Evolutionary conservation across 495 filamentous ascomycete genomes (phyloP).

Genomic region (Annulohypoxylon moriforme): DNA sequence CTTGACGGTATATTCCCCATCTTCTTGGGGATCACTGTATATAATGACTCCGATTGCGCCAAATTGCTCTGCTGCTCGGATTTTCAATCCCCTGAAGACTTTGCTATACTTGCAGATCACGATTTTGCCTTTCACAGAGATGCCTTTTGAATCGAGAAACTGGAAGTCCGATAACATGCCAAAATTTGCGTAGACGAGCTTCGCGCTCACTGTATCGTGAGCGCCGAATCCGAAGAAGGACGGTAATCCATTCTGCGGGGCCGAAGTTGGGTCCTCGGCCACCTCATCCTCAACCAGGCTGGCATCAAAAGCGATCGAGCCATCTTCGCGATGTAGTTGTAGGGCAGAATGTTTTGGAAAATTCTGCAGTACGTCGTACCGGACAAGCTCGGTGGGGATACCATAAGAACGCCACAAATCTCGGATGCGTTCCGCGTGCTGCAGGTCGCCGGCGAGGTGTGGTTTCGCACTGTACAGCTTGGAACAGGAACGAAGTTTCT

Average conservation of each 20-base stretch:
- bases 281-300: conserved; percentile 23
- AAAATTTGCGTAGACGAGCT: conserved; percentile 77
- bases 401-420: conserved; percentile 25
- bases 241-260: conserved; percentile 12
- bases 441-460: conserved; percentile 24
- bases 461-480: conserved; percentile 16
- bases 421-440: conserved; percentile 26
- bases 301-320: conserved; percentile 9
- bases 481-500: conserved; percentile 17
- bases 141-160: conserved; percentile 72
- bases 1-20: conserved; percentile 76
- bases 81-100: conserved; percentile 82
- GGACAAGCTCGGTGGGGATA: conserved; percentile 17
- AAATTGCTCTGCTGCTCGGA: conserved; percentile 80
- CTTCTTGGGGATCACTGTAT: conserved; percentile 82
- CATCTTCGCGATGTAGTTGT: conserved; percentile 6
- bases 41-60: conserved; percentile 82
- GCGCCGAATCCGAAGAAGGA: conserved; percentile 89
- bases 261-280: conserved; percentile 20
- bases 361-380: conserved; percentile 30
- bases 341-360: conserved; percentile 11
- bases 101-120: conserved; percentile 79
- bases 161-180: conserved; percentile 78
- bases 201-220: conserved; percentile 77
- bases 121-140: conserved; percentile 78